Conservation (phyloP, 2,329 filamentous ascomycete genomes). For the Xylariaceae sp. region DNA sequence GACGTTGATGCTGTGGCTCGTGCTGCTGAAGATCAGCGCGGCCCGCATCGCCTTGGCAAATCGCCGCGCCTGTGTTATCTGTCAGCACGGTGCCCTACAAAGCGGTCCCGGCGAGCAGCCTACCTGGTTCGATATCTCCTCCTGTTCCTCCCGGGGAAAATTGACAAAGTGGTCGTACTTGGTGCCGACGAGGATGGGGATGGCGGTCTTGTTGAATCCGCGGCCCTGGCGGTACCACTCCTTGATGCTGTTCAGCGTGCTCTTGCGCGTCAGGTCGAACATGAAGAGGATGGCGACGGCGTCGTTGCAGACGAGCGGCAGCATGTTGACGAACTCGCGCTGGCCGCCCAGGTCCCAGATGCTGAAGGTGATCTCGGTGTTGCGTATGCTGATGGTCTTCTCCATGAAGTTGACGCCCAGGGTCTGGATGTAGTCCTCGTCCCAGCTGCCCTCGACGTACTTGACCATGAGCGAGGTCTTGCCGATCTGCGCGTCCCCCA, state of each 20-base stretch:
- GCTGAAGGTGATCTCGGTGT: constrained; percentile 98
- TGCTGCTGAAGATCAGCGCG: constrained; percentile 95
- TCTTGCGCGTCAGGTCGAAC: constrained; percentile 98
- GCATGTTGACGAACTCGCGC: constrained; percentile 99
- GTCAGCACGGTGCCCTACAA: constrained; percentile 11
- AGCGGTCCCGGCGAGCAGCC: neutral
- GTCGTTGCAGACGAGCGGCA: constrained; percentile 98
- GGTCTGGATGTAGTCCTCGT: constrained; percentile 99
- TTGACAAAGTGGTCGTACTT: constrained; percentile 99
- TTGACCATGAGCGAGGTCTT: constrained; percentile 99
- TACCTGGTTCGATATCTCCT: constrained; percentile 96
- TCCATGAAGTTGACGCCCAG: constrained; percentile 99
- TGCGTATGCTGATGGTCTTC: constrained; percentile 98
- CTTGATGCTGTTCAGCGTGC: constrained; percentile 97
- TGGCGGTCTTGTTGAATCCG: constrained; percentile 99
- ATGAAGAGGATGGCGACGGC: constrained; percentile 98
- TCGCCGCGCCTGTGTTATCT: constrained; percentile 65
- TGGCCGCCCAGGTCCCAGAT: constrained; percentile 99
- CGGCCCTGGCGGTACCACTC: constrained; percentile 98
- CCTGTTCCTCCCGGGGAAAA: constrained; percentile 92
- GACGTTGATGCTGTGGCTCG: constrained; percentile 98
- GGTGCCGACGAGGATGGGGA: constrained; percentile 91
- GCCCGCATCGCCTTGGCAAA: constrained; percentile 99
- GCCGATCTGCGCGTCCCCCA: constrained; percentile 96
- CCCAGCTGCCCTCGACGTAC: constrained; percentile 98